phyloP scores from a whole-genome alignment of 495 filamentous ascomycete species.

The Pyrenula massariospora region DNA sequence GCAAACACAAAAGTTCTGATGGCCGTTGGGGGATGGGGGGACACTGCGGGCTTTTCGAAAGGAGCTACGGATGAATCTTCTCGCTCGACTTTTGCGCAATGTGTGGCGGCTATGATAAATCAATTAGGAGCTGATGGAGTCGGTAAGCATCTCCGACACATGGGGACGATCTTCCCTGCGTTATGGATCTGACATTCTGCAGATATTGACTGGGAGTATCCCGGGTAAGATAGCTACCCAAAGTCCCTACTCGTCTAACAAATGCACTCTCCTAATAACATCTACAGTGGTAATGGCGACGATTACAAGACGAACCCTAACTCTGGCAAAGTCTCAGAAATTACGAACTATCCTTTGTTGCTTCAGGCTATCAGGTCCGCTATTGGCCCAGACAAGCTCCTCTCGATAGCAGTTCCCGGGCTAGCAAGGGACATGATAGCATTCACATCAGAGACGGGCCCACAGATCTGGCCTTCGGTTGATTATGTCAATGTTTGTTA shows the following conservation, averaged over 20 bases:
- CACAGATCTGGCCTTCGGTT: constrained; percentile 48
- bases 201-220: constrained; percentile 78
- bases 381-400: constrained; percentile 45
- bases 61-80: constrained; percentile 41
- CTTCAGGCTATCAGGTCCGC: constrained; percentile 46
- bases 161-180: background rate
- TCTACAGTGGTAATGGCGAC: constrained; percentile 54
- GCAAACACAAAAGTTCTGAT: constrained; percentile 52
- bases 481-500: constrained; percentile 52
- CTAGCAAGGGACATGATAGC: constrained; percentile 60
- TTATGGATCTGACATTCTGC: constrained; percentile 17
- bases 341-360: constrained; percentile 51
- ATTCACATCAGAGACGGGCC: constrained; percentile 51
- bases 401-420: constrained; percentile 63
- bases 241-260: background rate
- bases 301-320: constrained; percentile 65
- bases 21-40: constrained; percentile 67
- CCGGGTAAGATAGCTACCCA: constrained; percentile 37
- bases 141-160: constrained; percentile 4
- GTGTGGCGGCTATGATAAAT: constrained; percentile 51
- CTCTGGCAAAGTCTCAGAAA: constrained; percentile 44
- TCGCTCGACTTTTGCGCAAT: constrained; percentile 48
- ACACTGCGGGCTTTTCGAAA: constrained; percentile 47
- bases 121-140: constrained; percentile 51
- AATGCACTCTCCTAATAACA: background rate